Evolutionary conservation across 1,139 yeast species (phyloP).

Genomic region (Geotrichum histeridarum): DNA sequence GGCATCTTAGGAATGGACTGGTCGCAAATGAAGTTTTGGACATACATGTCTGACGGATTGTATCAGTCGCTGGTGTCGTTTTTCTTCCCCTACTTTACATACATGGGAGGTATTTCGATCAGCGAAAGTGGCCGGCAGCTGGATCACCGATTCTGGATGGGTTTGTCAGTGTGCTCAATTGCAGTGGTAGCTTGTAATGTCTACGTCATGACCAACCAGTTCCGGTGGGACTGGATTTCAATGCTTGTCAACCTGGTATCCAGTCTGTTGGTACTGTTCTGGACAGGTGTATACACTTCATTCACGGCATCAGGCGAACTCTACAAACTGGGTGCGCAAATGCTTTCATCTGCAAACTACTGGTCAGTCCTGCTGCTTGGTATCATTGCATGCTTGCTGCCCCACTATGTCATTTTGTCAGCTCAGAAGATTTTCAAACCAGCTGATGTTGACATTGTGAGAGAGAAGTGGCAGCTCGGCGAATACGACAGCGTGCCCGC

Average conservation of each 20-base stretch:
- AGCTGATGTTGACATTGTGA: conserved; percentile 73
- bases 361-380: conserved; percentile 85
- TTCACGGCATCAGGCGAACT: conserved; percentile 58
- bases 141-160: conserved; percentile 81
- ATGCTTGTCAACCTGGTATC: conserved; percentile 61
- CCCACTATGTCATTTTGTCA: conserved; percentile 66
- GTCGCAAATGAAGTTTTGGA: conserved; percentile 71
- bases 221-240: conserved; percentile 92
- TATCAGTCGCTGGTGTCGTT: conserved; percentile 67
- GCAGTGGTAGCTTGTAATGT: conserved; percentile 76
- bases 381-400: conserved; percentile 63
- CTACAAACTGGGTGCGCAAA: conserved; percentile 69
- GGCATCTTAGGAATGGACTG: conserved; percentile 84
- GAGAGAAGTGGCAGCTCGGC: conserved; percentile 49
- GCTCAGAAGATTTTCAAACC: conserved; percentile 62
- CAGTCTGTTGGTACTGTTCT: conserved; percentile 61
- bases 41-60: conserved; percentile 78
- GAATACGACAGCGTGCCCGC: conserved; percentile 22
- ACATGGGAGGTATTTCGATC: conserved; percentile 53
- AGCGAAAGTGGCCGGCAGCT: conserved; percentile 59
- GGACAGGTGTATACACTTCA: conserved; percentile 92
- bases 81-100: conserved; percentile 76
- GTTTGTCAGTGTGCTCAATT: conserved; percentile 72
- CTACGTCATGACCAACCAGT: conserved; percentile 74
- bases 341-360: conserved; percentile 64